Evolutionary conservation across 164 flowering plant genomes (phyloP), one percentile per base, ranked within the genome.

Genomic region (Akebia trifoliata): DNA sequence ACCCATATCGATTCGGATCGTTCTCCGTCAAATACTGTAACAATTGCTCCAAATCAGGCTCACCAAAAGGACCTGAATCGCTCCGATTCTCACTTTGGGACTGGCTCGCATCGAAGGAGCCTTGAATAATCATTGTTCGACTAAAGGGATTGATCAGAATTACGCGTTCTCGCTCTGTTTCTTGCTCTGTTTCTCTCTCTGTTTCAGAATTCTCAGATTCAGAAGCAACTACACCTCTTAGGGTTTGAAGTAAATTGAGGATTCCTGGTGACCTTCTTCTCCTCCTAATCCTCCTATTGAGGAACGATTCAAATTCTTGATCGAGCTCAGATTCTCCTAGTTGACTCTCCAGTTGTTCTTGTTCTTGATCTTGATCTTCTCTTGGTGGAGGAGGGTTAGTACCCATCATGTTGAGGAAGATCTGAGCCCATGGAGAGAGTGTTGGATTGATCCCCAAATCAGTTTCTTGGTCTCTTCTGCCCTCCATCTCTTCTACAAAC

Each of bases 21-120:
- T 87, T 90, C 60, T 90, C 97, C 0, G 85, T 82, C 65, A 90
- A 71, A 76, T 82, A 95, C 69, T 90, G 97, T 66, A 90, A 72
- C 67, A 90, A 49, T 47, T 77, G 53, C 54, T 90, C 95, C 32
- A 90, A 67, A 38, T 84, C 83, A 53, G 88, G 85, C 20, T 87
- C 91, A 21, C 95, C 89, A 18, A 87, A 53, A 0, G 90, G 76
- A 0, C 86, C 86, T 40, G 69, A 48, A 2, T 67, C 59, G 47
- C 32, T 61, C 0, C 60, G 68, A 54, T 49, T 69, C 53, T 67
- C 72, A 39, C 44, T 68, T 17, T 57, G 75, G 29, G 50, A 38
- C n/a, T 61, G 65, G 46, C 34, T 67, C 24, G 48, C 17, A 17
- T 62, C 39, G 51, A 68, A 73, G 11, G 62, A 63, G 0, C 83